Base-by-base conservation (phyloP, 2,329 filamentous ascomycete genomes). In the Venturiaceae sp. region DNA sequence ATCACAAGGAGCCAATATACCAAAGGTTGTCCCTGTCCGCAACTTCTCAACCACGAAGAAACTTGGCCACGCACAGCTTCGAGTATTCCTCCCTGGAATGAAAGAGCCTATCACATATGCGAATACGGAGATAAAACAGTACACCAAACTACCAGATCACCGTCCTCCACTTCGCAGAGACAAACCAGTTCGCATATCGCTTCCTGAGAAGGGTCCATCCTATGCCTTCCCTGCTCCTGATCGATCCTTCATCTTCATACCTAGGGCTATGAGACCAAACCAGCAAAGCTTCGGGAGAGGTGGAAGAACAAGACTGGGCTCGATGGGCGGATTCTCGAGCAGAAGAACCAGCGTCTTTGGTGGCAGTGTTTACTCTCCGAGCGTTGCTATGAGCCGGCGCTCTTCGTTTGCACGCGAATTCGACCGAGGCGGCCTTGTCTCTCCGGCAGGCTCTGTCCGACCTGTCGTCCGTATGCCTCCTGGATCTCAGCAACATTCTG, bases 171-270 rank as follows among this genome's bases (percentile, higher is more conserved):
- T 99, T 53, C 88, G 94, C 62, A 86, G 94, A 66, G 94, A 99
- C 75, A 99, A 97, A 71, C 94, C 94, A 7, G 94, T 97, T 41
- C 87, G 94, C 55, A 90, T 99, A 64, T 96, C 91, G 8, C 79
- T 99, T 44, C 92, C 94, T 1, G 81, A 87, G 30, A 82, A 88
- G 62, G 78, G 84, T 13, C 88, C 90, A 36, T 84, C 88, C 62
- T 96, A 96, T 72, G 92, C 96, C 61, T 96, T 94, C 73, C 94
- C 94, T 5, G 88, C 91, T 2, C 80, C 83, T 52, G 92, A 96
- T 66, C 81, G 94, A 63, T 97, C 94, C 0, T 99, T 99, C 72
- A 95, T 96, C 66, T 99, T 99, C 74, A 99, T 99, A 61, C 94
- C 94, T 13, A 83, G 94, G 64, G 92, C 92, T 11, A 82, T 96